phyloP scores from a whole-genome alignment of 768 basidiomycete genomes.

The Mycena latifolia region DNA sequence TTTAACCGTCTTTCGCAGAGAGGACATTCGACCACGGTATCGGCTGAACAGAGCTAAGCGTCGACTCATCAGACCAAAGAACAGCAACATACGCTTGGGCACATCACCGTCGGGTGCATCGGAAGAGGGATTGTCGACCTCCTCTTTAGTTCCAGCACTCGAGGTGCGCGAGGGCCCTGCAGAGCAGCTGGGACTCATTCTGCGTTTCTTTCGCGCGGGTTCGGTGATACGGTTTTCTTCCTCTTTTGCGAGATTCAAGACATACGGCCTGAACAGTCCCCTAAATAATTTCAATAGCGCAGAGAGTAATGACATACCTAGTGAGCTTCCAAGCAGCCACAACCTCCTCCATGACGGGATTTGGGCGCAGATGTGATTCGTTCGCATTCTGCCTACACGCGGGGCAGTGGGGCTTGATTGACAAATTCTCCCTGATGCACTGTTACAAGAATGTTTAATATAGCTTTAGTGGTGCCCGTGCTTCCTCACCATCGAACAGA shows the following conservation, averaged over 20 bases:
- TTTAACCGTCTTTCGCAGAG: conserved; percentile 65
- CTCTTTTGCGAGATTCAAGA: conserved; percentile 56
- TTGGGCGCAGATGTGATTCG: conserved; percentile 76
- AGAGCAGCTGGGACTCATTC: conserved; percentile 8
- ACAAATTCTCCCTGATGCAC: conserved; percentile 77
- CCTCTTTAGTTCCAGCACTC: conserved; percentile 18
- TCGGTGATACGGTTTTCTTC: conserved; percentile 39
- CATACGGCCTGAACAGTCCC: conserved; percentile 49
- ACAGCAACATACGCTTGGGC: conserved; percentile 16
- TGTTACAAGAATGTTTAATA: conserved; percentile 41
- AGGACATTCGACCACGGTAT: conserved; percentile 68
- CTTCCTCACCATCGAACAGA: conserved; percentile 77
- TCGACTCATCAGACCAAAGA: background rate
- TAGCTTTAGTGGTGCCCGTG: background rate
- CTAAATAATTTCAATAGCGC: background rate
- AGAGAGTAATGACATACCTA: conserved; percentile 60
- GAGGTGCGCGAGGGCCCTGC: conserved; percentile 29
- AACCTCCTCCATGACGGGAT: conserved; percentile 77
- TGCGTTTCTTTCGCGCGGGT: conserved; percentile 24
- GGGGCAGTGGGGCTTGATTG: conserved; percentile 75
- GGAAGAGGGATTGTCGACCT: background rate
- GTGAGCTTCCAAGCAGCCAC: conserved; percentile 79
- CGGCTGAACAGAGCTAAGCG: conserved; percentile 43
- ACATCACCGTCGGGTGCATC: conserved; percentile 9
- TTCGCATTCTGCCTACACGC: conserved; percentile 69